Evolutionary conservation across 2,329 filamentous ascomycete species (phyloP).

Genomic region (Myriosclerotinia curreyana): DNA sequence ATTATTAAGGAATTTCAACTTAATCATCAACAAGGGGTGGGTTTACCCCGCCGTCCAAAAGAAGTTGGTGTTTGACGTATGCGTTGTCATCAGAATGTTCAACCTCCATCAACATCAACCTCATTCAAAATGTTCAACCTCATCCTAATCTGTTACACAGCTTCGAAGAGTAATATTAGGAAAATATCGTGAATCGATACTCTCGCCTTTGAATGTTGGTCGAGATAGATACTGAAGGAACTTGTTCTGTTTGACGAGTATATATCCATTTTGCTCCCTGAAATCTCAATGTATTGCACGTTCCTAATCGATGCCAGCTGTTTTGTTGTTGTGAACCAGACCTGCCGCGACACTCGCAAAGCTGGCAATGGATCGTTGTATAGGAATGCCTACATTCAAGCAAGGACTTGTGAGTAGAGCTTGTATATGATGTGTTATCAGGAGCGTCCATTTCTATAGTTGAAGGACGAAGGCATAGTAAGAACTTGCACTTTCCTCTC

Average conservation of each 20-base stretch:
- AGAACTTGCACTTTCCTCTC: neutral
- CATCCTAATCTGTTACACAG: slow-evolving; percentile 1
- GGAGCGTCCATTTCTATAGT: neutral
- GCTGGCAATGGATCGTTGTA: neutral
- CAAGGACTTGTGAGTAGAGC: neutral
- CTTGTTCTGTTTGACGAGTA: neutral
- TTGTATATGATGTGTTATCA: too few species aligned
- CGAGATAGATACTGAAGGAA: too few species aligned
- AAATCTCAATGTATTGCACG: neutral
- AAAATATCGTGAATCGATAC: neutral
- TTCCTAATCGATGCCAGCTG: neutral
- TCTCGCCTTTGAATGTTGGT: neutral
- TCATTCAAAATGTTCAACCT: too few species aligned
- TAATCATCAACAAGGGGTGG: neutral
- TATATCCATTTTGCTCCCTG: rapidly evolving
- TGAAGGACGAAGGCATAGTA: neutral
- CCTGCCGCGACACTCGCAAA: neutral
- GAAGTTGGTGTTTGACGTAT: neutral
- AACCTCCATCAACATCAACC: too few species aligned
- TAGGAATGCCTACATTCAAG: neutral
- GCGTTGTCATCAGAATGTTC: slow-evolving; percentile 20
- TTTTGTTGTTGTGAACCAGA: neutral
- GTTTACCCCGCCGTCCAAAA: neutral
- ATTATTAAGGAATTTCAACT: too few species aligned
- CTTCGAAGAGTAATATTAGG: neutral